A percentile compares a stretch with the other conserved stretches of the same genome.
phyloP scores from a whole-genome alignment of 2,329 filamentous ascomycete genomes.

The Tympanopsis confertula region DNA sequence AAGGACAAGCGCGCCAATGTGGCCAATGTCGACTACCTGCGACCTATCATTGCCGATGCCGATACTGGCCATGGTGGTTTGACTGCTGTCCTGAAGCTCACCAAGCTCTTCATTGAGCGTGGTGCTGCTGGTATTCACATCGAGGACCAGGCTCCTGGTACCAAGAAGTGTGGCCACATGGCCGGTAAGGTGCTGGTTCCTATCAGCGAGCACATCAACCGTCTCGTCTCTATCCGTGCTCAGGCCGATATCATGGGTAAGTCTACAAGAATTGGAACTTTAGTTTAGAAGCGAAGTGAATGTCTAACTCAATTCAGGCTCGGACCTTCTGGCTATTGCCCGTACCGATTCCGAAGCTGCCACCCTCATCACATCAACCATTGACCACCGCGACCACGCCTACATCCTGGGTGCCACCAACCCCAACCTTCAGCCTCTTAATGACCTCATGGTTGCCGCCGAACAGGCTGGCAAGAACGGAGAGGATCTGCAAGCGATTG shows the following conservation, averaged over 20 bases:
- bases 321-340: conserved; percentile 80
- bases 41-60: conserved; percentile 90
- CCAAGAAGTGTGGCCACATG: conserved; percentile 99
- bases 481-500: conserved; percentile 73
- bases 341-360: conserved; percentile 96
- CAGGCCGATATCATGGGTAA: conserved; percentile 97
- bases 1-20: conserved; percentile 62
- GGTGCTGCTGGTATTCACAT: conserved; percentile 97
- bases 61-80: conserved; percentile 95
- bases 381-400: conserved; percentile 86
- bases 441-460: conserved; percentile 81
- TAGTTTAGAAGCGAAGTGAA: too few species aligned
- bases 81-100: conserved; percentile 99
- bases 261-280: too few species aligned
- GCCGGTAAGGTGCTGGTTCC: conserved; percentile 95
- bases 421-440: conserved; percentile 68
- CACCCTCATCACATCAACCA: conserved; percentile 90
- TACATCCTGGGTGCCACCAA: conserved; percentile 91
- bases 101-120: conserved; percentile 92
- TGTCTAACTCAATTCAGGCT: conserved; percentile 45
- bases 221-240: conserved; percentile 87
- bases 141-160: conserved; percentile 94
- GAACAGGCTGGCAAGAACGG: conserved; percentile 74
- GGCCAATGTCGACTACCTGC: conserved; percentile 80
- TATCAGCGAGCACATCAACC: conserved; percentile 95